These are phyloP conservation scores for Tetradesmus obliquus DNA, from an alignment of 139 green algal genomes.

Conservation along the genomic window DNA sequence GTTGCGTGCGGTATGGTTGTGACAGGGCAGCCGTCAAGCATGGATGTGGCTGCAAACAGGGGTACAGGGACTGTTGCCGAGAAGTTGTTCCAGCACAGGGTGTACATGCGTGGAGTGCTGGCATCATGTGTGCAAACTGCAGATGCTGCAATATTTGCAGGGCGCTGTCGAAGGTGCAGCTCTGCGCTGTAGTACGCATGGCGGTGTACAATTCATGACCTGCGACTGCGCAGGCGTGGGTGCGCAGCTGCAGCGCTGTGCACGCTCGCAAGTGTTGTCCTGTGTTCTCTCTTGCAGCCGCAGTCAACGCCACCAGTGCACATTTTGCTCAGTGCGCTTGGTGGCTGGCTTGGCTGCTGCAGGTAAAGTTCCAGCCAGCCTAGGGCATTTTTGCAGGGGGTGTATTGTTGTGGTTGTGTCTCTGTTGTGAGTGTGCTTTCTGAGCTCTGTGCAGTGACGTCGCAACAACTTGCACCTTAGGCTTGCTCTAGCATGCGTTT, in stretches of 20 bases:
- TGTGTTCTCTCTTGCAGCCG: not conserved
- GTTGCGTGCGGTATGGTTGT: not conserved
- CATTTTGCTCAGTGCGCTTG: not conserved
- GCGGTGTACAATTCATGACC: not conserved
- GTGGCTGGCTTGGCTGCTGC: not conserved
- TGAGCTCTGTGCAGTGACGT: no score
- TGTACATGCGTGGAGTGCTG: not conserved
- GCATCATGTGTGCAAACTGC: not conserved
- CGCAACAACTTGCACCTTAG: no score
- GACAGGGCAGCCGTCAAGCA: not conserved
- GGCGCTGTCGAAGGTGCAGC: not conserved
- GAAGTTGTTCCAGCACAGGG: not conserved
- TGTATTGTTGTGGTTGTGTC: not conserved
- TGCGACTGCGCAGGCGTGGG: not conserved
- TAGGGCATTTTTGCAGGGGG: not conserved
- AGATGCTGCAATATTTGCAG: not conserved
- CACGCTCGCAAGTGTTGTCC: not conserved
- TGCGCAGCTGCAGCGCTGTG: not conserved
- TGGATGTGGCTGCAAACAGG: not conserved
- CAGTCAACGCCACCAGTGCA: not conserved
- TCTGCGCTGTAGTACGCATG: not conserved
- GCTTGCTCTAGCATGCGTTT: not conserved
- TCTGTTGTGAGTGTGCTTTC: not conserved
- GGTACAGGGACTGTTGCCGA: not conserved
- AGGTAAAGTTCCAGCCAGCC: not conserved